Conservation (phyloP, 257 asterid species). For the Cynanchum wilfordii region DNA sequence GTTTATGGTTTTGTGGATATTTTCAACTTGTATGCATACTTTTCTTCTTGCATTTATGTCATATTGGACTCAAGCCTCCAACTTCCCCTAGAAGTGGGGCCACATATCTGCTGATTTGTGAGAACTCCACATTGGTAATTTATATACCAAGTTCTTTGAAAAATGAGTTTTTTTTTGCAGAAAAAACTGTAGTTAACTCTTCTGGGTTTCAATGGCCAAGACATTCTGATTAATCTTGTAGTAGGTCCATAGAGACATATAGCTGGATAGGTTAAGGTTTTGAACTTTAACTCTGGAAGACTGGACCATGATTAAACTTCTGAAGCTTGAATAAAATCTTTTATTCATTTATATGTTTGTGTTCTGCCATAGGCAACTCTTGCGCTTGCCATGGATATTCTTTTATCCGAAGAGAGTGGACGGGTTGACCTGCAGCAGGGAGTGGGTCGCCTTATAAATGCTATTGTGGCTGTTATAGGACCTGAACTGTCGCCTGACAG, state of each 20-base stretch:
- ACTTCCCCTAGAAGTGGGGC: not conserved
- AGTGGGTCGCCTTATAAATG: conserved; percentile 92
- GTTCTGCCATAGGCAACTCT: conserved; percentile 73
- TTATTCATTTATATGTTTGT: not conserved
- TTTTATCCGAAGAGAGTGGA: conserved; percentile 89
- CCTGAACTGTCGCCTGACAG: conserved; percentile 98
- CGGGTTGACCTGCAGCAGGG: conserved; percentile 91
- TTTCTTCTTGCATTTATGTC: not conserved
- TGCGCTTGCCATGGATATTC: conserved; percentile 86
- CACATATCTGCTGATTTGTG: not conserved
- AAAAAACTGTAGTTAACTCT: not conserved
- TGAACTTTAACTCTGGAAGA: not conserved
- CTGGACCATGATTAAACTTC: not conserved
- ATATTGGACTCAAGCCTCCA: not conserved
- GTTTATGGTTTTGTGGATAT: not conserved
- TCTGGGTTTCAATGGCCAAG: conserved; percentile 3
- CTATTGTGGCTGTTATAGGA: conserved; percentile 95
- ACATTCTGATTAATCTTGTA: conserved; percentile 1
- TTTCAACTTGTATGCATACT: not conserved
- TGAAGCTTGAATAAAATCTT: not conserved
- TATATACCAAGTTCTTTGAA: not conserved
- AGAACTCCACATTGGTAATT: not conserved
- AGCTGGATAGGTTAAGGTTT: not conserved
- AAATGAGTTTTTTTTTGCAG: not conserved
- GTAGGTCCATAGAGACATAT: not conserved